phyloP scores from a whole-genome alignment of 164 flowering plant genomes.

The Vitis vinifera region DNA sequence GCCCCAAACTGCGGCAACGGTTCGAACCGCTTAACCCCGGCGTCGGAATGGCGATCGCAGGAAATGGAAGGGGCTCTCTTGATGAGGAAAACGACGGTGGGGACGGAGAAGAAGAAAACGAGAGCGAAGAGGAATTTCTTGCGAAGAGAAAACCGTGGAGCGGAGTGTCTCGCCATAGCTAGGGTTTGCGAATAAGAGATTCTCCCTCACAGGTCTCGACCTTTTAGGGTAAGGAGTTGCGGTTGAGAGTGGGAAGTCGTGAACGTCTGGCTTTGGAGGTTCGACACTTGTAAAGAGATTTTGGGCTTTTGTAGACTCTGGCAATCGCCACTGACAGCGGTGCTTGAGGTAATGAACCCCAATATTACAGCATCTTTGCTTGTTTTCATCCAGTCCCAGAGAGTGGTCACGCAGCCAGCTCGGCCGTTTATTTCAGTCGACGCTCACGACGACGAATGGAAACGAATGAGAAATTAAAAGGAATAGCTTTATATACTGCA shows the following conservation, averaged over 20 bases:
- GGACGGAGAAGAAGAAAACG: slow-evolving; percentile 35
- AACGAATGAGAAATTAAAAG: no score
- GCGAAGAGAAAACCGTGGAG: slow-evolving; percentile 12
- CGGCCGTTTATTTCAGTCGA: no score
- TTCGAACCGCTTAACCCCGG: slow-evolving; percentile 2
- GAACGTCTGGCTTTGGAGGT: slow-evolving; percentile 13
- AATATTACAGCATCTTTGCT: no score
- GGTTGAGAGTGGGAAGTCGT: neutral
- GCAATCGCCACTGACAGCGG: no score
- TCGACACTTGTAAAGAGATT: slow-evolving; percentile 1
- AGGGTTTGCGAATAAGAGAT: neutral
- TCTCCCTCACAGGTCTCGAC: neutral
- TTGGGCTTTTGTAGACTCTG: neutral
- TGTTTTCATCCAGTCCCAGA: no score
- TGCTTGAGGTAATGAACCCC: no score
- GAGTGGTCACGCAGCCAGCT: no score
- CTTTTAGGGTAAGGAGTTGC: slow-evolving; percentile 9
- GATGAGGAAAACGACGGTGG: slow-evolving; percentile 43
- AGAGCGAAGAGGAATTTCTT: slow-evolving; percentile 35
- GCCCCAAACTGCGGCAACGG: slow-evolving; percentile 2
- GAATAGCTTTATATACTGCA: no score
- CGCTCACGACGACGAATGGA: no score
- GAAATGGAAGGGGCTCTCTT: slow-evolving; percentile 45
- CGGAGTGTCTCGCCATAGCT: slow-evolving; percentile 31
- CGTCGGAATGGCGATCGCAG: slow-evolving; percentile 27